A percentile compares a stretch with the other conserved stretches of the same genome.
Conservation (phyloP, 495 filamentous ascomycete genomes). For the Hypoxylon cercidicola region DNA sequence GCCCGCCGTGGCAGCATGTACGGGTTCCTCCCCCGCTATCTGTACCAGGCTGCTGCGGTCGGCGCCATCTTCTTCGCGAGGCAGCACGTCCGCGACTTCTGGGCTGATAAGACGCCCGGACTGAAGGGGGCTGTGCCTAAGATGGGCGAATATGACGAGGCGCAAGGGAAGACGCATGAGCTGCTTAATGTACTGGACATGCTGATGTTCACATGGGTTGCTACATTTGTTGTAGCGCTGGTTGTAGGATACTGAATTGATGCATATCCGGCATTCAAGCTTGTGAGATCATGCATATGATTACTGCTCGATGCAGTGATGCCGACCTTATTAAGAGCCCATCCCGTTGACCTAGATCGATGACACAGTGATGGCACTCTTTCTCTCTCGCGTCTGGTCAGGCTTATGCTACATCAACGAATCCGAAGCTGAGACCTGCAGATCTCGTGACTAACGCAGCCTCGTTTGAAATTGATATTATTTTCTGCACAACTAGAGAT, state of each 20-base stretch:
- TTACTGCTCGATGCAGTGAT: too few species aligned
- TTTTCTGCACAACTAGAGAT: too few species aligned
- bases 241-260: constrained; percentile 12
- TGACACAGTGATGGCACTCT: too few species aligned
- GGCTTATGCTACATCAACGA: too few species aligned
- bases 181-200: constrained; percentile 1
- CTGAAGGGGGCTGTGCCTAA: constrained; percentile 25
- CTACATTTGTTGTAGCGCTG: constrained; percentile 1
- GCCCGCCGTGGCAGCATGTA: constrained; percentile 15
- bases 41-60: constrained; percentile 10
- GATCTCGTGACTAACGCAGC: neutral
- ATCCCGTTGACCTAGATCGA: too few species aligned
- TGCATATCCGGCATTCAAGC: too few species aligned
- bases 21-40: constrained; percentile 20
- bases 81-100: constrained; percentile 19
- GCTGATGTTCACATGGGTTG: constrained; percentile 11
- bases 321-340: too few species aligned
- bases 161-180: constrained; percentile 11
- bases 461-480: too few species aligned
- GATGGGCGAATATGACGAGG: constrained; percentile 35
- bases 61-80: constrained; percentile 23
- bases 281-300: too few species aligned
- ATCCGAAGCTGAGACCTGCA: too few species aligned
- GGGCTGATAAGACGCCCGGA: constrained; percentile 24
- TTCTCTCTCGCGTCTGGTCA: too few species aligned